Evolutionary conservation across 1,284 basidiomycete genomes (phyloP).

Genomic region (Microbotryomycetes sp.): DNA sequence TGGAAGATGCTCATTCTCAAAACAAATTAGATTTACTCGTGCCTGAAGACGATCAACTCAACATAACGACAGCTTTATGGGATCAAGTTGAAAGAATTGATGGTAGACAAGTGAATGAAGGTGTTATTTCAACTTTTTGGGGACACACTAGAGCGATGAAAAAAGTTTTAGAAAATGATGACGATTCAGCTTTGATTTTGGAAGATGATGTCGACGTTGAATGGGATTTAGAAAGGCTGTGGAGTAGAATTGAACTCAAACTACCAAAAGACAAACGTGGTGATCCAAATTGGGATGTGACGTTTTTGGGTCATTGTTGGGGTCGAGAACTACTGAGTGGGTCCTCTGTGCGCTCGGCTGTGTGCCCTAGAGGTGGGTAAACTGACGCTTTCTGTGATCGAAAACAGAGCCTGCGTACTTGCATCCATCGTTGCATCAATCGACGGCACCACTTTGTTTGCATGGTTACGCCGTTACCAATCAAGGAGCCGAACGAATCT

Average conservation of each 20-base stretch:
- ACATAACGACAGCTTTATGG: conserved; percentile 26
- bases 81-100: conserved; percentile 33
- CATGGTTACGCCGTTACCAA: conserved; percentile 39
- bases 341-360: conserved; percentile 55
- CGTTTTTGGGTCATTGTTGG: conserved; percentile 58
- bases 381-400: conserved; percentile 50
- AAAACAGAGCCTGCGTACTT: conserved; percentile 65
- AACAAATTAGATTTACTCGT: conserved; percentile 13
- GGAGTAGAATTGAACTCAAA: conserved; percentile 52
- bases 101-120: conserved; percentile 35
- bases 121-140: conserved; percentile 51
- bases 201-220: conserved; percentile 79
- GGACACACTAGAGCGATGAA: conserved; percentile 58
- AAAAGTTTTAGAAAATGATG: conserved; percentile 37
- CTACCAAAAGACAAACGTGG: conserved; percentile 48
- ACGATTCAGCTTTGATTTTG: conserved; percentile 52
- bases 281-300: conserved; percentile 56
- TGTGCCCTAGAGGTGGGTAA: conserved; percentile 53
- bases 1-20: conserved; percentile 17
- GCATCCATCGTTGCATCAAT: conserved; percentile 60
- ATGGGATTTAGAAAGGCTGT: conserved; percentile 52
- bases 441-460: conserved; percentile 37
- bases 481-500: conserved; percentile 30
- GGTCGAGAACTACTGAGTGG: conserved; percentile 35
- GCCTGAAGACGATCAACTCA: conserved; percentile 16